Evolutionary conservation across 257 asterid genomes (phyloP).

Genomic region (Fraxinus quadrangulata): DNA sequence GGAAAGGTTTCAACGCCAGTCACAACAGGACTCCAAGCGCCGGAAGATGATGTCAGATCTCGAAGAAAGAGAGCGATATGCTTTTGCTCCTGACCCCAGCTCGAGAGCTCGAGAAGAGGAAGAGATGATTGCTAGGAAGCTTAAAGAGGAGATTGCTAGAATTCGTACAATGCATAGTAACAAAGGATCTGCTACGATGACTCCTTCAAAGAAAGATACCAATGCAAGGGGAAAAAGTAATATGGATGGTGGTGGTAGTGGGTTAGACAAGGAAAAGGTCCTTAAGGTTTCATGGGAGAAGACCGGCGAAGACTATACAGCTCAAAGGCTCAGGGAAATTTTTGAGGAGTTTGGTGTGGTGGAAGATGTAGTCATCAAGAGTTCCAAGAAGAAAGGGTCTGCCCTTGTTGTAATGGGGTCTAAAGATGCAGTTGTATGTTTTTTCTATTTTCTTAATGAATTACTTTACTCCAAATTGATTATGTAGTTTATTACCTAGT

Average conservation of each 20-base stretch:
- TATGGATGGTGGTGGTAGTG: conserved; percentile 36
- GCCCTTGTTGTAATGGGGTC: conserved; percentile 88
- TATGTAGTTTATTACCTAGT: neutral
- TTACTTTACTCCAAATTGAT: neutral
- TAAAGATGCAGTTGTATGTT: conserved; percentile 69
- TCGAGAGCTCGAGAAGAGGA: conserved; percentile 58
- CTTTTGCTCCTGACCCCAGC: conserved; percentile 50
- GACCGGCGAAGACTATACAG: conserved; percentile 66
- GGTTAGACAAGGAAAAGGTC: conserved; percentile 63
- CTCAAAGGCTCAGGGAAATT: conserved; percentile 58
- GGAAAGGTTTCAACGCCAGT: conserved; percentile 61
- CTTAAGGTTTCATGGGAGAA: conserved; percentile 94
- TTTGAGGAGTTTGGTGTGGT: conserved; percentile 72
- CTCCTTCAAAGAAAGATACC: conserved; percentile 40
- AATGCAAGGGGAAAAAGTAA: conserved; percentile 25
- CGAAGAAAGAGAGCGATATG: conserved; percentile 68
- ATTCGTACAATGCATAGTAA: conserved; percentile 54
- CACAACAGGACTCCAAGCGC: conserved; percentile 67
- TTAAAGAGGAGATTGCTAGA: conserved; percentile 65
- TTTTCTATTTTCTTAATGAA: neutral
- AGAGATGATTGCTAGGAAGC: conserved; percentile 53
- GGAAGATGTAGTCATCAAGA: conserved; percentile 79
- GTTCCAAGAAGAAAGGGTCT: conserved; percentile 77
- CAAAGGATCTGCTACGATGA: conserved; percentile 33
- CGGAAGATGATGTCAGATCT: conserved; percentile 80